Evolutionary conservation across 2,329 filamentous ascomycete species (phyloP).

Genomic region (Claviceps cyperi): DNA sequence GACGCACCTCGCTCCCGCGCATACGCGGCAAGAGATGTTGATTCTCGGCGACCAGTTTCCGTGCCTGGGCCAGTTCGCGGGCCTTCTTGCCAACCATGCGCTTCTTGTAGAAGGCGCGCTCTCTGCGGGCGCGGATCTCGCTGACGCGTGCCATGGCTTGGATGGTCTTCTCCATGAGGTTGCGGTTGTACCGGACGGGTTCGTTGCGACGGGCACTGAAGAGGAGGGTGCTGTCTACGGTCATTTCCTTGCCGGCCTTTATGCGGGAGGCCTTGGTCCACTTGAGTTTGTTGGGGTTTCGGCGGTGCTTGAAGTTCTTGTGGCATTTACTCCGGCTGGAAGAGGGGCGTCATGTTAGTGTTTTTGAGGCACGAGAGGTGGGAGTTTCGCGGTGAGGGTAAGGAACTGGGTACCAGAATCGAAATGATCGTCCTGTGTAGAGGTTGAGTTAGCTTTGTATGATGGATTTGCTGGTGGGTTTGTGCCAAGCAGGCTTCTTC

Average conservation of each 20-base stretch:
- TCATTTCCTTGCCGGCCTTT: constrained; percentile 68
- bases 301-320: constrained; percentile 88
- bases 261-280: constrained; percentile 93
- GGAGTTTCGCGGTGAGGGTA: neutral
- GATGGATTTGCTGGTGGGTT: neutral
- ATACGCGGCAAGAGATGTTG: constrained; percentile 76
- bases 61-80: constrained; percentile 61
- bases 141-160: constrained; percentile 81
- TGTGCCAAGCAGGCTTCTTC: neutral
- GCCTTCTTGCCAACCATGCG: constrained; percentile 85
- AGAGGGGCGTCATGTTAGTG: neutral
- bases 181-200: constrained; percentile 89
- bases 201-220: constrained; percentile 90
- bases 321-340: constrained; percentile 33
- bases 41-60: constrained; percentile 82
- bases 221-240: constrained; percentile 83
- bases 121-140: constrained; percentile 71
- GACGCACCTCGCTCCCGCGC: constrained; percentile 46
- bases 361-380: too few relatives aligned
- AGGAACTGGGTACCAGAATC: constrained; percentile 33
- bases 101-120: constrained; percentile 86
- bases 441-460: neutral
- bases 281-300: constrained; percentile 89
- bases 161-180: constrained; percentile 74
- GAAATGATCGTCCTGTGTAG: constrained; percentile 30